phyloP scores from a whole-genome alignment of 2,329 filamentous ascomycete species.

The Paracoccidioides brasiliensis region DNA sequence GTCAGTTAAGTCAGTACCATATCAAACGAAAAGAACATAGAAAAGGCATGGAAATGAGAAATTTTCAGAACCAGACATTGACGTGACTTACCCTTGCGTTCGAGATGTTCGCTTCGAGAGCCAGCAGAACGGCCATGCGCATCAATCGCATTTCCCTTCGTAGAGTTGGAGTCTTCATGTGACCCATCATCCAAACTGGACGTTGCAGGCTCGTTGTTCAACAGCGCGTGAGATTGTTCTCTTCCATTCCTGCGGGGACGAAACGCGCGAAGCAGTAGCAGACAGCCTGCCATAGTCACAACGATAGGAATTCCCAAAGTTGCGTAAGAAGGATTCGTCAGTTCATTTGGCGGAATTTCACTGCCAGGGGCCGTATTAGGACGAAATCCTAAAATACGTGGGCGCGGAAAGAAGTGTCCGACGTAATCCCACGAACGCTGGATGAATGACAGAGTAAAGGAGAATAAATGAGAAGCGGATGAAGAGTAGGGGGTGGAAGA shows the following conservation, averaged over 20 bases:
- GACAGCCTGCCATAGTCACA: neutral
- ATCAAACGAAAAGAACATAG: too few relatives aligned
- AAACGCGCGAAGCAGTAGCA: neutral
- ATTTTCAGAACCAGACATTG: neutral
- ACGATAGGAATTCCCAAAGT: neutral
- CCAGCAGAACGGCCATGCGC: neutral
- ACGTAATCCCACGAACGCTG: neutral
- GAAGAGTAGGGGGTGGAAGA: too few relatives aligned
- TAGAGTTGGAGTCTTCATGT: neutral
- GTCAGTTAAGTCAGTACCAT: neutral
- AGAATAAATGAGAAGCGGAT: neutral
- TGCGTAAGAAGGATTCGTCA: neutral
- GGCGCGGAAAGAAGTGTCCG: neutral
- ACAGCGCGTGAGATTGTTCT: neutral
- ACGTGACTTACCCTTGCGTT: constrained; percentile 1
- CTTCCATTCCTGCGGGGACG: neutral
- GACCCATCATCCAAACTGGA: neutral
- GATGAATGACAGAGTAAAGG: neutral
- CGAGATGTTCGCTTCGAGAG: neutral
- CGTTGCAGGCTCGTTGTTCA: neutral
- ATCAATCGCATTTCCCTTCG: neutral
- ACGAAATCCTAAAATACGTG: neutral
- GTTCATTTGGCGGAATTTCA: neutral
- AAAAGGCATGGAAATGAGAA: neutral
- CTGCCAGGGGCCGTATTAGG: neutral